These are phyloP conservation scores for Chlorophyllum brunneum DNA, from an alignment of 768 basidiomycete genomes.

Conservation along the genomic window DNA sequence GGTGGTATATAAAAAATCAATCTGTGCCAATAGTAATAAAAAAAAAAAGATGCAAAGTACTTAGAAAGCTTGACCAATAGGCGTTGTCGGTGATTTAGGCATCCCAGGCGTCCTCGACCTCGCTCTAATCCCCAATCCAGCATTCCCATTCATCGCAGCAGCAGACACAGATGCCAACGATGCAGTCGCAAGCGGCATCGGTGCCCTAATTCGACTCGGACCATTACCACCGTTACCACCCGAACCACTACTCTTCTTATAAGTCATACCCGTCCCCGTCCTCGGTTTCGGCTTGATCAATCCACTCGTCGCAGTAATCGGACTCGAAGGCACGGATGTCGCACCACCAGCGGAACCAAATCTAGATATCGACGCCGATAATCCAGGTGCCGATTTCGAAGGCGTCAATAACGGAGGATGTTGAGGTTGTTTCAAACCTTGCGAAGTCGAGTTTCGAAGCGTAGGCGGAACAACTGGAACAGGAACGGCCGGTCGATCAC, in stretches of 20 bases:
- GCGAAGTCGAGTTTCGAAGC: too few species aligned
- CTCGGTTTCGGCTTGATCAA: conserved; percentile 44
- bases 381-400: conserved; percentile 5
- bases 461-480: conserved; percentile 24
- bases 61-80: conserved; percentile 7
- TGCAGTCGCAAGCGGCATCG: conserved; percentile 16
- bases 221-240: neutral
- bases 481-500: conserved; percentile 32
- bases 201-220: conserved; percentile 17
- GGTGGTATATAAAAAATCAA: too few species aligned
- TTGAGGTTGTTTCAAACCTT: neutral
- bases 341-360: neutral
- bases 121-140: neutral
- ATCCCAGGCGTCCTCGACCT: conserved; percentile 2
- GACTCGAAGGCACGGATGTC: conserved; percentile 6
- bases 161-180: conserved; percentile 8
- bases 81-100: neutral
- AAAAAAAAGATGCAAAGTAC: neutral
- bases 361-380: conserved; percentile 9
- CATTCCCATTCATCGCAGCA: neutral
- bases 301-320: neutral
- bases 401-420: conserved; percentile 12
- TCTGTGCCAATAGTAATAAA: neutral
- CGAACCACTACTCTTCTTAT: conserved; percentile 37
- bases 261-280: conserved; percentile 69